Evolutionary conservation across 768 basidiomycete species (phyloP).

Genomic region (Trametes maxima): DNA sequence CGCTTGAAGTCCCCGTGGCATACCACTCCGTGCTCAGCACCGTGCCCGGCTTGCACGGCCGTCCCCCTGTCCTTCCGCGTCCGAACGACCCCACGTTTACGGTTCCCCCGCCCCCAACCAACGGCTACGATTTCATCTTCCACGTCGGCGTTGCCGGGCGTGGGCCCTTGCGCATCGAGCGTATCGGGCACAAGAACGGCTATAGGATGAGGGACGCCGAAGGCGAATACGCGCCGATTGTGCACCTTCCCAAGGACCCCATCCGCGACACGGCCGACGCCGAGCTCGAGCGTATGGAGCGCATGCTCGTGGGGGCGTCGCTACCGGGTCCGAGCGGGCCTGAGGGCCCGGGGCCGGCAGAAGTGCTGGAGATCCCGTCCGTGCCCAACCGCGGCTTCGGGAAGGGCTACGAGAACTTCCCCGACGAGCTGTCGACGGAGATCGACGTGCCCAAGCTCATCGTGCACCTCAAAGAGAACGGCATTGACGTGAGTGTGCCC

Average conservation of each 20-base stretch:
- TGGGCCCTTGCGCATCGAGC: slow-evolving; percentile 65
- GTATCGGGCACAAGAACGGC: slow-evolving; percentile 62
- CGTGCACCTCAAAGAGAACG: slow-evolving; percentile 53
- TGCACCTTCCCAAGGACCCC: slow-evolving; percentile 40
- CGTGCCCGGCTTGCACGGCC: slow-evolving; percentile 61
- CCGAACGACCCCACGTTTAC: slow-evolving; percentile 42
- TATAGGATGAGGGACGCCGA: slow-evolving; percentile 70
- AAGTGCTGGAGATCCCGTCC: slow-evolving; percentile 22
- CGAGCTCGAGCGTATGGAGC: slow-evolving; percentile 39
- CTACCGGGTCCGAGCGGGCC: slow-evolving; percentile 7
- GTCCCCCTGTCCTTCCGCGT: slow-evolving; percentile 53
- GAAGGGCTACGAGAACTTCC: slow-evolving; percentile 53
- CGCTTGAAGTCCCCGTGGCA: slow-evolving; percentile 57
- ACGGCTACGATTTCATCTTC: slow-evolving; percentile 69
- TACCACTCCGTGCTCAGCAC: slow-evolving; percentile 58
- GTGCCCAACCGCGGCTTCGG: slow-evolving; percentile 34
- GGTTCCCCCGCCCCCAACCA: slow-evolving; percentile 43
- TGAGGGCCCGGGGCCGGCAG: slow-evolving; percentile 13
- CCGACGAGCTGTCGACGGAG: slow-evolving; percentile 60
- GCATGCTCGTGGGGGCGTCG: slow-evolving; percentile 39
- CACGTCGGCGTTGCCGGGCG: slow-evolving; percentile 71
- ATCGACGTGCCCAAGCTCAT: slow-evolving; percentile 61
- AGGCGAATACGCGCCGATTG: slow-evolving; percentile 54
- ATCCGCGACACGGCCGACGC: slow-evolving; percentile 41
- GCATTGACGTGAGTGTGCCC: slow-evolving; percentile 44